Percentiles rank a stretch among this genome's conserved stretches.
Evolutionary conservation across 305 asterid species (phyloP).

Genomic region (Rubia peregrina): DNA sequence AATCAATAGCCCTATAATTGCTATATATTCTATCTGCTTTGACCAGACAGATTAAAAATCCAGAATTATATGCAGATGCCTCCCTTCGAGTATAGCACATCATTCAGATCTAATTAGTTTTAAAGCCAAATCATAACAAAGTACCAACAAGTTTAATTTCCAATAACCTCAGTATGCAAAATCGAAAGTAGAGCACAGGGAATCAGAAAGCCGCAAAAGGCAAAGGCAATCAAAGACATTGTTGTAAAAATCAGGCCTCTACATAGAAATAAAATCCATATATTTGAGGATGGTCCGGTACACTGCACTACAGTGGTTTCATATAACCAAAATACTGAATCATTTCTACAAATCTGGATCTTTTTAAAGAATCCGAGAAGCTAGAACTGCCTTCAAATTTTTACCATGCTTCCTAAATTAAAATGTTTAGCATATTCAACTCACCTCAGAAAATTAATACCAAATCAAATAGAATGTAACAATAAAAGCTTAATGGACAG

Average conservation of each 20-base stretch:
- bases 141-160: neutral
- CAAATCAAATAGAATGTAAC: neutral
- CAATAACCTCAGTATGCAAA: neutral
- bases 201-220: neutral
- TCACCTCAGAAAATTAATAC: neutral
- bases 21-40: neutral
- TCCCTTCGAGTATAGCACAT: neutral
- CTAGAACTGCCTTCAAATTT: neutral
- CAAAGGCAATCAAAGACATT: neutral
- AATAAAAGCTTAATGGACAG: neutral
- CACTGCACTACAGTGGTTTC: neutral
- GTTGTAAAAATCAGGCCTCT: neutral
- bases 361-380: neutral
- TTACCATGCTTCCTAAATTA: neutral
- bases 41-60: neutral
- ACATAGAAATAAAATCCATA: neutral
- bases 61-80: neutral
- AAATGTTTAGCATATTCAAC: slow-evolving; percentile 2
- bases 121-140: neutral
- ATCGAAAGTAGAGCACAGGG: neutral
- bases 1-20: neutral
- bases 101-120: neutral
- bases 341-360: neutral
- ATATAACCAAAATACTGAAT: slow-evolving; percentile 3
- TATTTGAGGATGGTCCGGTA: neutral